phyloP scores from a whole-genome alignment of 2,329 filamentous ascomycete species.

The Cladosporium oxysporum region DNA sequence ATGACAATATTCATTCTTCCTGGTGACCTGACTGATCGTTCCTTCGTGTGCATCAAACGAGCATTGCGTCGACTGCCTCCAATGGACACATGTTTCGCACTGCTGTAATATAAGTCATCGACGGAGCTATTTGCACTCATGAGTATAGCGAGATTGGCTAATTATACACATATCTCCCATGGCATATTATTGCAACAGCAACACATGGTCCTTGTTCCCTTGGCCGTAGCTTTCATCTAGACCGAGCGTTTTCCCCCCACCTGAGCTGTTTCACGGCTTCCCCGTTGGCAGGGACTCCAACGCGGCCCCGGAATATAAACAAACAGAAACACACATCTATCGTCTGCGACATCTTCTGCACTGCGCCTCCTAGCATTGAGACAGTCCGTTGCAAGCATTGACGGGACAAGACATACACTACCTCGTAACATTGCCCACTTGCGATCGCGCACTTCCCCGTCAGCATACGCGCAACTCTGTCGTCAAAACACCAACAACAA shows the following conservation, averaged over 20 bases:
- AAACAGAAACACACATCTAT: not conserved
- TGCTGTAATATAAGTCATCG: not conserved
- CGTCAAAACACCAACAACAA: not conserved
- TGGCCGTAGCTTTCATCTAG: slow-evolving; percentile 8
- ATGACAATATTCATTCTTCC: too few species aligned
- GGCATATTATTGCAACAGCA: not conserved
- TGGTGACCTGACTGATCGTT: too few species aligned
- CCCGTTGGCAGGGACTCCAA: slow-evolving; percentile 3
- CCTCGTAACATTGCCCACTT: not conserved
- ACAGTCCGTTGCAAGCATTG: not conserved
- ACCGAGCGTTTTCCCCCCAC: not conserved
- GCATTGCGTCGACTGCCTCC: not conserved
- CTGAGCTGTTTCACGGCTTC: not conserved
- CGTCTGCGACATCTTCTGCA: slow-evolving; percentile 2
- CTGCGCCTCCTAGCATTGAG: not conserved
- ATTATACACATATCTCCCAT: not conserved
- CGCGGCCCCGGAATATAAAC: slow-evolving; percentile 1
- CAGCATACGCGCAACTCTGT: not conserved
- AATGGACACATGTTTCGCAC: not conserved
- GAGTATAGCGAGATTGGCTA: not conserved
- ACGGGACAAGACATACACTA: not conserved
- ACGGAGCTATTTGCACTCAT: too few species aligned
- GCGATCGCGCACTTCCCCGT: not conserved
- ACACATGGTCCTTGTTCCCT: not conserved
- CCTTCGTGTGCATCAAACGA: too few species aligned